Percentiles rank a stretch among this genome's conserved stretches.
Evolutionary conservation across 129 eudicot species (phyloP).

Genomic region (Smallanthus sonchifolius): DNA sequence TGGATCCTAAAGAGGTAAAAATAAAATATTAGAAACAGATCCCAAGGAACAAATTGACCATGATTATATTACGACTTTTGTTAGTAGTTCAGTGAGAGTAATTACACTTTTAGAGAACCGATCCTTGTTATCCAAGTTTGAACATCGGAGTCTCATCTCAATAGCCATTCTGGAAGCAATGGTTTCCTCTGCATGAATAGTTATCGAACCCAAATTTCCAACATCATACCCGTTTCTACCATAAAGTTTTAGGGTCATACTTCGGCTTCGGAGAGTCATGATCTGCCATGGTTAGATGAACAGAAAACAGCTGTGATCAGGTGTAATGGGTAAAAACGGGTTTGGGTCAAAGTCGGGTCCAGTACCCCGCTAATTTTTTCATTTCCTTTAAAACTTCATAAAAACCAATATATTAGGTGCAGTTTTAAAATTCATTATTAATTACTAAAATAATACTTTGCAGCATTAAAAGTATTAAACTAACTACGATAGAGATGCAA

Average conservation of each 20-base stretch:
- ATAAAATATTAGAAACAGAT: not conserved
- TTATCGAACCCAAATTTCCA: conserved; percentile 59
- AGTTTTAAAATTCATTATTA: not conserved
- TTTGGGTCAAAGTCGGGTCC: not conserved
- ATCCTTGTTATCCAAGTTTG: conserved; percentile 76
- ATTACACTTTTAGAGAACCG: conserved; percentile 87
- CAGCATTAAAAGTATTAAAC: not conserved
- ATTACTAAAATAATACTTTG: not conserved
- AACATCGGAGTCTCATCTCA: conserved; percentile 66
- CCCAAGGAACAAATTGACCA: not conserved
- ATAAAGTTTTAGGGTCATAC: conserved; percentile 67
- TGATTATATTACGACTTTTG: not conserved
- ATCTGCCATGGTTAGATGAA: conserved; percentile 47
- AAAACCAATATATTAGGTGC: not conserved
- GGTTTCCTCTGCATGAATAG: conserved; percentile 86
- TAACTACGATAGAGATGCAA: not conserved
- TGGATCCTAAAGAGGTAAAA: conserved; percentile 63
- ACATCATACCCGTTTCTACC: conserved; percentile 34
- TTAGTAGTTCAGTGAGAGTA: conserved; percentile 10
- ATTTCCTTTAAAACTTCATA: not conserved
- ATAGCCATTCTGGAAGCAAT: conserved; percentile 65
- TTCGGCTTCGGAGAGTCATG: conserved; percentile 55
- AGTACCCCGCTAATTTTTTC: not conserved
- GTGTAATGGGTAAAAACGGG: not conserved
- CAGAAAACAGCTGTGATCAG: not conserved